Evolutionary conservation across 176 grass and related monocot species (phyloP), one percentile per base, ranked within the genome.

Genomic region (Ananas comosus): DNA sequence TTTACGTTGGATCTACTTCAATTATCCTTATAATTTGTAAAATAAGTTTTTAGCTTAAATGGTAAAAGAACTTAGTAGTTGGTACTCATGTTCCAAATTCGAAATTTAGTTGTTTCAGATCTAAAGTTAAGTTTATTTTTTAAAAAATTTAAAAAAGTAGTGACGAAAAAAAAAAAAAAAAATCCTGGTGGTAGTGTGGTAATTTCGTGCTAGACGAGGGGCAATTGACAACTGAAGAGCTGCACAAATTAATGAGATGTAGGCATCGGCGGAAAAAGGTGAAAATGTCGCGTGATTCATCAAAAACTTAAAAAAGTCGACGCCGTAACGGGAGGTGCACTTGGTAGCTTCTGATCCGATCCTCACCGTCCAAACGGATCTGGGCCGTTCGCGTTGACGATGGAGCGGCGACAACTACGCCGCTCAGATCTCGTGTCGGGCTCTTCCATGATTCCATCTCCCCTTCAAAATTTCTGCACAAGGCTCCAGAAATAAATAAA

Each of bases 321-420:
- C 61, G 10, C 61, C 73, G 69, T 80, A 68, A 64, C 68, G 68
- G 68, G 68, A 80, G 72, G 53, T 53, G 27, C 72, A 23, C 64
- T 63, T 13, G 2, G 2, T 48, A 33, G 13, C 11, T 42, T 17
- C 25, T 5, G 50, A 19, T 50, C 16, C 22, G 0, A 29, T 56
- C 52, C 29, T 27, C 1, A 13, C 66, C 79, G 79, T 82, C 33
- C 17, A 71, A 52, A 51, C 11, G 47, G 8, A 13, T 10, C 47
- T 51, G 4, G 12, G 78, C 67, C 79, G 66, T 9, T 25, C 10
- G 13, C 4, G 58, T 21, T 19, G 13, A 59, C 10, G 19, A 13
- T 13, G 16, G 9, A 8, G 54, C 6, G 54, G 54, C 9, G 13
- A 58, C 54, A 19, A 42, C 13, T 58, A 19, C 54, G 54, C 54